Evolutionary conservation across 805 yeast genomes (phyloP).

Genomic region (Nakazawaea laoshanensis): DNA sequence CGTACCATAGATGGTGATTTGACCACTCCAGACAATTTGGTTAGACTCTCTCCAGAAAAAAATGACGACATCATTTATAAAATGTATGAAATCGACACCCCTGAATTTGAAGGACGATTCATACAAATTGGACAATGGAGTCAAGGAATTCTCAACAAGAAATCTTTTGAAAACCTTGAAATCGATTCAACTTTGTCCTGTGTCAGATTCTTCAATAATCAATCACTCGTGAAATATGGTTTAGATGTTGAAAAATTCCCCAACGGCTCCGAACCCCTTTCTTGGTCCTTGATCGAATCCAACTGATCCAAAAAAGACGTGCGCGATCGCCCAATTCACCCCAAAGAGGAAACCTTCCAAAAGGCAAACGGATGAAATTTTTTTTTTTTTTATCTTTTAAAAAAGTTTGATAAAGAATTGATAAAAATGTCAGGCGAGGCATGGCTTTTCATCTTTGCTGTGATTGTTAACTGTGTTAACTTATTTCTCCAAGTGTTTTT

Average conservation of each 20-base stretch:
- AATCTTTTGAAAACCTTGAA: background rate
- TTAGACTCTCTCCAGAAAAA: conserved; percentile 5
- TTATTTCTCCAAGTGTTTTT: conserved; percentile 89
- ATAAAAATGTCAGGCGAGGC: conserved; percentile 37
- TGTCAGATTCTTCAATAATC: conserved; percentile 4
- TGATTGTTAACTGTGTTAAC: conserved; percentile 77
- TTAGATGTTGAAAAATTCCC: conserved; percentile 8
- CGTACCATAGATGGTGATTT: conserved; percentile 33
- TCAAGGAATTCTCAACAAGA: conserved; percentile 32
- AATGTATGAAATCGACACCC: conserved; percentile 20
- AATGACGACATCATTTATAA: conserved; percentile 11
- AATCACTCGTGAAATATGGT: conserved; percentile 5
- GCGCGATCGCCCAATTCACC: background rate
- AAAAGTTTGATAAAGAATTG: background rate
- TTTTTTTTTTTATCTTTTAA: background rate
- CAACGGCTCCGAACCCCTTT: background rate
- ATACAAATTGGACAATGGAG: conserved; percentile 42
- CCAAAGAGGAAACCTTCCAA: background rate
- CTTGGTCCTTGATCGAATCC: conserved; percentile 4
- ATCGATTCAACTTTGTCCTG: conserved; percentile 7
- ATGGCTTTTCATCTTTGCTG: conserved; percentile 65
- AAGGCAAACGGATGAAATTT: background rate
- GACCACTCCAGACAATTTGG: conserved; percentile 19
- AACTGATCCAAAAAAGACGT: background rate
- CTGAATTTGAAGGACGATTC: conserved; percentile 31